Evolutionary conservation across 371 early-diverging fungal species (phyloP).

Genomic region (Quaeritorhiza haematococci): DNA sequence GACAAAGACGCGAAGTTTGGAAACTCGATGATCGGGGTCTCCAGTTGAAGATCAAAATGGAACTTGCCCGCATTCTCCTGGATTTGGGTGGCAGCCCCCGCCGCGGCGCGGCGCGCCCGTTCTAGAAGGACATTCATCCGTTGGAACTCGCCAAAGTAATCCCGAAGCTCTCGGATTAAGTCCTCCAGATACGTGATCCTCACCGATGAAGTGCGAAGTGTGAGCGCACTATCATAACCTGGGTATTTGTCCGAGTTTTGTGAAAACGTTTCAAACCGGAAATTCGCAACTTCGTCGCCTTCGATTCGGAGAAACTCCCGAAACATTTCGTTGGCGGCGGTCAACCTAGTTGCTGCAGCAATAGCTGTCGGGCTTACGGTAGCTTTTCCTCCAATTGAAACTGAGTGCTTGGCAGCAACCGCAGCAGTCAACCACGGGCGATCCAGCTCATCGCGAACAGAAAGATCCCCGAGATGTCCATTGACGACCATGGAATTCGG

Average conservation of each 20-base stretch:
- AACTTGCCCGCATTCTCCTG: constrained; percentile 68
- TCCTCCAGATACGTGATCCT: constrained; percentile 67
- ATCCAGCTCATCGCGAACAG: constrained; percentile 49
- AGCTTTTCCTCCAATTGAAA: too few species aligned
- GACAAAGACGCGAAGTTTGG: constrained; percentile 52
- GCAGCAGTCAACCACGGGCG: constrained; percentile 4
- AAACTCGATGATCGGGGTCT: constrained; percentile 86
- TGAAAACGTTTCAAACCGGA: constrained; percentile 78
- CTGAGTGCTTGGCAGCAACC: too few species aligned
- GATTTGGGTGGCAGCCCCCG: constrained; percentile 71
- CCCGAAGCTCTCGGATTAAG: constrained; percentile 48
- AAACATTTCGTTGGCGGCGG: constrained; percentile 6
- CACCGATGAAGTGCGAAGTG: constrained; percentile 77
- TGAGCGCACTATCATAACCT: constrained; percentile 79
- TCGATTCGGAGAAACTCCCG: constrained; percentile 74
- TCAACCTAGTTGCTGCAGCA: constrained; percentile 16
- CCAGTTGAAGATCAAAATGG: constrained; percentile 77
- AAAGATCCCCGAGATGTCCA: constrained; percentile 83
- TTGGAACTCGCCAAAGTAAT: constrained; percentile 71
- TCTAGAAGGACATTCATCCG: constrained; percentile 86
- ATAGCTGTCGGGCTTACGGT: too few species aligned
- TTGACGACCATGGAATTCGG: constrained; percentile 60
- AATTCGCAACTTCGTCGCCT: constrained; percentile 82
- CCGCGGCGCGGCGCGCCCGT: constrained; percentile 76
- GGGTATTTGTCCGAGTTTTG: constrained; percentile 51